Evolutionary conservation across 2,329 filamentous ascomycete genomes (phyloP).

Genomic region (Ampelomyces quisqualis): DNA sequence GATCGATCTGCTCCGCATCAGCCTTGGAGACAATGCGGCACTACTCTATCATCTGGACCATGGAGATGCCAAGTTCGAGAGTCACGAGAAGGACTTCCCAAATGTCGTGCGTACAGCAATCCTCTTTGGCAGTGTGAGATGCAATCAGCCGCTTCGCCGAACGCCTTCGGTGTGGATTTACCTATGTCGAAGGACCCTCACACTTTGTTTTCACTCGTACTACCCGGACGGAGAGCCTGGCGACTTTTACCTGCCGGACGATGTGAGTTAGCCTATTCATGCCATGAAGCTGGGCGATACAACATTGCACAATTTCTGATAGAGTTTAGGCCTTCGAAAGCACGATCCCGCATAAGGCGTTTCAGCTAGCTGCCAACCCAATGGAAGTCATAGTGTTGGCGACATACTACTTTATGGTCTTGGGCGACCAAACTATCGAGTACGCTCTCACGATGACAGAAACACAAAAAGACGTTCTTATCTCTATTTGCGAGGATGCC

Average conservation of each 20-base stretch:
- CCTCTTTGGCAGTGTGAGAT: background rate
- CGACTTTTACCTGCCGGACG: background rate
- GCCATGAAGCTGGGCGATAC: background rate
- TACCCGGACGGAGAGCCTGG: background rate
- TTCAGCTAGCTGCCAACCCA: conserved; percentile 2
- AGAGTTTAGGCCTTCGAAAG: background rate
- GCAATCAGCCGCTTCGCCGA: background rate
- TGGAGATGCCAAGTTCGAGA: no score
- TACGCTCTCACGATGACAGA: background rate
- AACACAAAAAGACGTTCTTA: background rate
- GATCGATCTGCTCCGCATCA: no score
- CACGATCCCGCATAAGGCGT: background rate
- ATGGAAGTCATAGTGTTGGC: conserved; percentile 3
- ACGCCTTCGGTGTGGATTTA: background rate
- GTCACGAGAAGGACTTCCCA: background rate
- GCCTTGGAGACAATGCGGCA: background rate
- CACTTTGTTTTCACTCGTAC: background rate
- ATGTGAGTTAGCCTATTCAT: background rate
- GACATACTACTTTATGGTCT: conserved; percentile 4
- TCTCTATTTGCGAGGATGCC: conserved; percentile 1
- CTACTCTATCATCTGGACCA: background rate
- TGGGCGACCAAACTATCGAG: background rate
- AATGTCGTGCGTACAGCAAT: background rate
- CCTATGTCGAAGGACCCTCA: background rate
- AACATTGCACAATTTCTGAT: no score